Base-by-base conservation (phyloP, 2,329 filamentous ascomycete genomes). In the Diaporthe nobilis region DNA sequence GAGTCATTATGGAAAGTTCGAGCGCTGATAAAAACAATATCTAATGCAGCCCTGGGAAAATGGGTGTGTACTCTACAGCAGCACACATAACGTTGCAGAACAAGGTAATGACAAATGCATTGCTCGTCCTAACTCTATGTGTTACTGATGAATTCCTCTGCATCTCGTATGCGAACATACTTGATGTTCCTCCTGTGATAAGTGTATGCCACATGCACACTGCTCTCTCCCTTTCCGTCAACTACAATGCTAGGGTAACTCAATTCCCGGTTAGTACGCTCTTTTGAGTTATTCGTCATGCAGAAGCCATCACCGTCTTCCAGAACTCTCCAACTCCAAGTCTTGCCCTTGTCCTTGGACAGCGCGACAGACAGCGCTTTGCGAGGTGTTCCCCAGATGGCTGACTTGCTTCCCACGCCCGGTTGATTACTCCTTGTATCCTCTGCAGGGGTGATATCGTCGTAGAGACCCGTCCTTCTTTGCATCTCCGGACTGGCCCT, bases 231-330 rank as follows among this genome's bases (percentile, higher is more conserved):
- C 5, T 78, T 81, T 0, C 34, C 78, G 3, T 77, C 75, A 10
- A 85, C 79, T 1, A 81, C 77, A 44, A 87, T 86, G 76, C 85
- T 86, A 0, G 85, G 86, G 71, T 87, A 87, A 34, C 85, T 86
- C 47, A 87, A 61, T 74, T 87, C 86, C 10, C 85, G 78, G 37
- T 87, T 87, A 3, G 83, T 81, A 58, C 85, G 84, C 0, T 85
- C 81, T 13, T 81, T 80, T 0, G 84, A 86, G 71, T 86, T 86
- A 75, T 87, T 87, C 0, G 85, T 87, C 80, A 86, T 82, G 68
- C 86, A 87, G 37, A 84, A 87, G 0, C 86, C 86, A 77, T 87
- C 85, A 0, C 86, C 85, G 4, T 86, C 85, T 58, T 87, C 85
- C 0, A 87, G 76, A 6, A 86, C 80, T 25, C 81, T 83, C 67